Conservation (phyloP, 257 asterid genomes). For the Linderniella brevidens region DNA sequence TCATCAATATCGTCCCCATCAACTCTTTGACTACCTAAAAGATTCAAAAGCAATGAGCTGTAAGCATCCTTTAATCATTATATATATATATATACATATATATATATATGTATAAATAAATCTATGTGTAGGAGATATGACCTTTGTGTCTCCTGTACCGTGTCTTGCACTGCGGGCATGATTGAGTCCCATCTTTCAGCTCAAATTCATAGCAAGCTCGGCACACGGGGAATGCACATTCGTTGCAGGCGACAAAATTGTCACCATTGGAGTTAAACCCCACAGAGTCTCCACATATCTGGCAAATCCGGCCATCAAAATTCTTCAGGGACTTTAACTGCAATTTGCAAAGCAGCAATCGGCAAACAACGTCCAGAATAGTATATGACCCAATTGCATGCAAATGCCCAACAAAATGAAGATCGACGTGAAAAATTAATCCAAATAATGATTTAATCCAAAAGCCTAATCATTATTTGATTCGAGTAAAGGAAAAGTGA, state of each 20-base stretch:
- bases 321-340: constrained; percentile 53
- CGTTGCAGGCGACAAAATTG: constrained; percentile 61
- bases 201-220: constrained; percentile 72
- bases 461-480: too few relatives aligned
- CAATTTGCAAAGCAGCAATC: constrained; percentile 8
- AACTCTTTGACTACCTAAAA: constrained; percentile 56
- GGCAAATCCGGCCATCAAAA: constrained; percentile 54
- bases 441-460: too few relatives aligned
- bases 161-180: constrained; percentile 70
- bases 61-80: background rate
- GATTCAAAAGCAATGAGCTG: constrained; percentile 8
- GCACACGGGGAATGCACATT: constrained; percentile 61
- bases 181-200: constrained; percentile 58
- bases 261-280: constrained; percentile 43
- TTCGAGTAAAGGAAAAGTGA: too few relatives aligned
- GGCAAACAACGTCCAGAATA: background rate
- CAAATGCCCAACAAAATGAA: too few relatives aligned
- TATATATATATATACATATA: too few relatives aligned
- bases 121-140: background rate
- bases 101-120: too few relatives aligned
- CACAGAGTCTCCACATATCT: constrained; percentile 61
- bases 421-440: too few relatives aligned
- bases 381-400: too few relatives aligned
- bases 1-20: constrained; percentile 60
- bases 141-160: constrained; percentile 68